A percentile compares a stretch with the other conserved stretches of the same genome.
phyloP scores from a whole-genome alignment of 1,284 basidiomycete genomes.

The Ganoderma lucidum region DNA sequence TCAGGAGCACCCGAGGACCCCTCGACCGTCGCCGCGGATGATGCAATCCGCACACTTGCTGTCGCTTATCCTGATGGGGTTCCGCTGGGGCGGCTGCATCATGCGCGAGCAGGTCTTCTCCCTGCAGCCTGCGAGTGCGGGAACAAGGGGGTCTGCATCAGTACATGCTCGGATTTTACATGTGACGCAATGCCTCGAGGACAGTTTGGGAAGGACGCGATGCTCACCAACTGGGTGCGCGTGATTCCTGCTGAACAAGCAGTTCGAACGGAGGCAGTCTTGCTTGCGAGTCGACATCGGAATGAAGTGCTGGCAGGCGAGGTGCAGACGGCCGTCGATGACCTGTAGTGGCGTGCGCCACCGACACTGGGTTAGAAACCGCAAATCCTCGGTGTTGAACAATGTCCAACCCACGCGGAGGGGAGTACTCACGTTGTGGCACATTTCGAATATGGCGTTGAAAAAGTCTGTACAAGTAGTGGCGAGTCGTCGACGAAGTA shows the following conservation, averaged over 20 bases:
- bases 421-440: constrained; percentile 69
- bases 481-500: constrained; percentile 12
- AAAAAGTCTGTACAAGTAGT: constrained; percentile 14
- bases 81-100: constrained; percentile 75
- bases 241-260: constrained; percentile 77
- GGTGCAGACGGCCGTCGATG: constrained; percentile 80
- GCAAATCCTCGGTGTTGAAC: constrained; percentile 5
- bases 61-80: constrained; percentile 77
- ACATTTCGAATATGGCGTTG: constrained; percentile 57
- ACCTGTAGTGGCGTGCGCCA: constrained; percentile 52
- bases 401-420: constrained; percentile 5
- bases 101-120: constrained; percentile 65
- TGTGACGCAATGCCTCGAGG: constrained; percentile 14
- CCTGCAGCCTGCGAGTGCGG: constrained; percentile 58
- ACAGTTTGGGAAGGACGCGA: constrained; percentile 1
- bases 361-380: constrained; percentile 18
- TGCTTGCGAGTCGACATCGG: constrained; percentile 74
- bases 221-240: constrained; percentile 61
- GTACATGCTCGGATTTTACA: constrained; percentile 1
- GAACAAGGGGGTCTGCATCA: constrained; percentile 13
- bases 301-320: constrained; percentile 76
- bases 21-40: constrained; percentile 43
- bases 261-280: constrained; percentile 70
- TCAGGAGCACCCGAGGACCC: constrained; percentile 34
- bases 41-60: constrained; percentile 65